Conservation (phyloP, 2,329 filamentous ascomycete genomes). For the Paradendryphiella salina region DNA sequence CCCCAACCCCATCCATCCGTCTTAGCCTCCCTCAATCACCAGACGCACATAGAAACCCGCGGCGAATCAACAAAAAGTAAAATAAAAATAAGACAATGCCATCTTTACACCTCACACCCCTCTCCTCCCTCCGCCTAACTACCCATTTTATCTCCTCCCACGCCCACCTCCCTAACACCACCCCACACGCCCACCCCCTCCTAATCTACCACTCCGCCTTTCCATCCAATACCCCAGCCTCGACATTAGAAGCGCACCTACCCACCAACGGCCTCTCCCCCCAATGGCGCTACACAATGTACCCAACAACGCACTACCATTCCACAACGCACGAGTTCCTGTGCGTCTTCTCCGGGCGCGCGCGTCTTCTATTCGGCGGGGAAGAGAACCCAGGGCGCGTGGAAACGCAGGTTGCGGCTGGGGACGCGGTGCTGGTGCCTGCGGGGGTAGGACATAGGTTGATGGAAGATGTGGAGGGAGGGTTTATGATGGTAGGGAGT, state of each 20-base stretch:
- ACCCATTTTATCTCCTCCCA: slow-evolving; percentile 63
- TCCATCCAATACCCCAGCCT: slow-evolving; percentile 48
- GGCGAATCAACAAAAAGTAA: no score
- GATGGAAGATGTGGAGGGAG: slow-evolving; percentile 58
- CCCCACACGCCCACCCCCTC: slow-evolving; percentile 64
- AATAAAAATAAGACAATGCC: slow-evolving; percentile 12
- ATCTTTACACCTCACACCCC: slow-evolving; percentile 46
- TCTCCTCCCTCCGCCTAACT: slow-evolving; percentile 60
- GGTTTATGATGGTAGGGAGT: slow-evolving; percentile 68
- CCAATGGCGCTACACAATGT: slow-evolving; percentile 73
- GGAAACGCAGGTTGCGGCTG: slow-evolving; percentile 59
- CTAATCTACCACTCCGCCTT: slow-evolving; percentile 68
- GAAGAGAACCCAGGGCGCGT: slow-evolving; percentile 62
- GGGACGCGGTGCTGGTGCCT: slow-evolving; percentile 67
- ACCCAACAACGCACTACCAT: slow-evolving; percentile 67
- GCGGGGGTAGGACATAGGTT: slow-evolving; percentile 68
- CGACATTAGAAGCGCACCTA: slow-evolving; percentile 62
- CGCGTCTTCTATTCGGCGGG: slow-evolving; percentile 67
- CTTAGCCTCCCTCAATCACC: no score
- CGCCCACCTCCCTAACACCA: slow-evolving; percentile 64
- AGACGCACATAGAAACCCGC: no score
- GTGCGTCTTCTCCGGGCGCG: slow-evolving; percentile 60
- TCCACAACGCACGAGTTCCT: slow-evolving; percentile 69
- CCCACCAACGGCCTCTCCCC: slow-evolving; percentile 56
- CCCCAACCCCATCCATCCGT: no score